A percentile compares a stretch with the other conserved stretches of the same genome.
phyloP scores from a whole-genome alignment of 371 early-diverging fungal genomes.

The Zychaea mexicana region DNA sequence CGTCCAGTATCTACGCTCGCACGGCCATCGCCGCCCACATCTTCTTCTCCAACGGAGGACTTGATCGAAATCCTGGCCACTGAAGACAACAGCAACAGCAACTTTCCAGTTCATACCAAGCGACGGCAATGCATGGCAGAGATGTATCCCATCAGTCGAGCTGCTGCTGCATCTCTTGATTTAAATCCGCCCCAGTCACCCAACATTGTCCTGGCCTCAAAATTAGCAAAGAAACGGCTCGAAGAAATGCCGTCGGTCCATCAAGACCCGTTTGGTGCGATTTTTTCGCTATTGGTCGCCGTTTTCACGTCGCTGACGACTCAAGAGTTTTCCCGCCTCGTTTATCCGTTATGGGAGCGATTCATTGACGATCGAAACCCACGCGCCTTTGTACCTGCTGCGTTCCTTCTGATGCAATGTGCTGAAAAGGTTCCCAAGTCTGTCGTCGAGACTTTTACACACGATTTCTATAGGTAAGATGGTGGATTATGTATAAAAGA shows the following conservation, averaged over 20 bases:
- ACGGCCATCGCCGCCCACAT: neutral
- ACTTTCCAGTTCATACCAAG: constrained; percentile 13
- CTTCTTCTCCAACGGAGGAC: neutral
- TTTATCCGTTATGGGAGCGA: constrained; percentile 55
- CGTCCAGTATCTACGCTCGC: neutral
- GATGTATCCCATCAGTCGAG: constrained; percentile 22
- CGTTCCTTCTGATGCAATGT: constrained; percentile 65
- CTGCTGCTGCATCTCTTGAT: constrained; percentile 22
- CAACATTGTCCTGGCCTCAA: constrained; percentile 14
- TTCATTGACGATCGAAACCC: constrained; percentile 51
- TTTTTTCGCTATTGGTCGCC: constrained; percentile 58
- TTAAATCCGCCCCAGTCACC: constrained; percentile 22
- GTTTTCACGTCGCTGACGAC: constrained; percentile 54
- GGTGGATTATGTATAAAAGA: neutral
- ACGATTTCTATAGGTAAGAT: constrained; percentile 51
- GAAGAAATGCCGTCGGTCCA: constrained; percentile 45
- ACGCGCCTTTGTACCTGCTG: constrained; percentile 53
- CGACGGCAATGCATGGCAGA: constrained; percentile 9
- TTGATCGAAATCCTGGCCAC: constrained; percentile 5
- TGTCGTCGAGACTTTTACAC: constrained; percentile 39
- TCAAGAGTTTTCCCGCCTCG: constrained; percentile 46
- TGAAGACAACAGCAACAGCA: neutral
- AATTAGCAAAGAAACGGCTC: constrained; percentile 38
- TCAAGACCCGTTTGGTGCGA: constrained; percentile 56
- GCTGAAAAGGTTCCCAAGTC: constrained; percentile 59